Evolutionary conservation across 225 moss, liverwort and hornwort genomes (phyloP).

Genomic region (Rhytidiadelphus loreus): DNA sequence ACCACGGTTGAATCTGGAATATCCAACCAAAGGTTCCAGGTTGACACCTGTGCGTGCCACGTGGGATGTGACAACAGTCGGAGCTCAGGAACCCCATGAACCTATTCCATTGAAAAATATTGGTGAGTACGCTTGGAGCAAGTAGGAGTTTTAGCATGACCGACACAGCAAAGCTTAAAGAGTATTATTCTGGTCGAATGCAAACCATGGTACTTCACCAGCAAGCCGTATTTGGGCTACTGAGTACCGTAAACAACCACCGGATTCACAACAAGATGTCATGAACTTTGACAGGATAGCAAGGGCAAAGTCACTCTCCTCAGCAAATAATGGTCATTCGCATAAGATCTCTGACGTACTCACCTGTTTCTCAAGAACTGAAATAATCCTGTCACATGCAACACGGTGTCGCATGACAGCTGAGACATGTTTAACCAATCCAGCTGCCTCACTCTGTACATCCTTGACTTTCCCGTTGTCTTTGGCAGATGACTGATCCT

Average conservation of each 20-base stretch:
- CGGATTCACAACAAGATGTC: not conserved
- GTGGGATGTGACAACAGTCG: constrained; percentile 76
- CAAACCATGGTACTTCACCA: not conserved
- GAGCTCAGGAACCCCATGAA: constrained; percentile 67
- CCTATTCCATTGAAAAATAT: constrained; percentile 20
- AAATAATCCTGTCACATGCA: constrained; percentile 42
- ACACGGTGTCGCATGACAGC: constrained; percentile 74
- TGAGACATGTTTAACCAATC: constrained; percentile 65
- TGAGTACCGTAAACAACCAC: not conserved
- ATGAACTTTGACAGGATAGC: not conserved
- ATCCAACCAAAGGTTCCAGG: constrained; percentile 84
- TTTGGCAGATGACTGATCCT: constrained; percentile 18
- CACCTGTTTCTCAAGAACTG: constrained; percentile 85
- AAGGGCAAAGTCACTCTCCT: not conserved
- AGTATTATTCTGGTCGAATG: not conserved
- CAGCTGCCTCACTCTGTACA: constrained; percentile 41
- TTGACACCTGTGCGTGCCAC: constrained; percentile 89
- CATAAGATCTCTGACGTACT: not conserved
- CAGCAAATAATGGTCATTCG: not conserved
- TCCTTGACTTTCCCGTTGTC: constrained; percentile 46
- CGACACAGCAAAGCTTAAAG: not conserved
- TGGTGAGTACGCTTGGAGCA: not conserved
- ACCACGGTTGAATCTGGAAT: constrained; percentile 43
- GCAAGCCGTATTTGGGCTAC: not conserved
- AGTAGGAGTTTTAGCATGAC: not conserved